Percentiles rank a stretch among this genome's conserved stretches.
These are phyloP conservation scores for Bryum argenteum DNA, from an alignment of 225 moss, liverwort and hornwort genomes.

Conservation along the genomic window DNA sequence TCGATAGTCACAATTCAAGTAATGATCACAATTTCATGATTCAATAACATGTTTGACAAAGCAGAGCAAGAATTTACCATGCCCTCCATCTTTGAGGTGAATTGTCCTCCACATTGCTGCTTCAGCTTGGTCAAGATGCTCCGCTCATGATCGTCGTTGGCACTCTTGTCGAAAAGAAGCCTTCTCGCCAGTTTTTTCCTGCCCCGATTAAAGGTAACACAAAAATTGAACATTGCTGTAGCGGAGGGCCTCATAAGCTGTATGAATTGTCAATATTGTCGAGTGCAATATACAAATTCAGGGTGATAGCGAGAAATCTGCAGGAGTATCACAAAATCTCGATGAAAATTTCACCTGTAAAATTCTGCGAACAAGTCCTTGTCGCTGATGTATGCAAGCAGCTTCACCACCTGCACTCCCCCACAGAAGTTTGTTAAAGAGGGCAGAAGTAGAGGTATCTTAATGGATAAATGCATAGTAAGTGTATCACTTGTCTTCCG, in stretches of 20 bases:
- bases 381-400: slow-evolving; percentile 90
- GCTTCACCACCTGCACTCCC: slow-evolving; percentile 77
- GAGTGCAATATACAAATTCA: too few species aligned
- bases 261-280: too few species aligned
- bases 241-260: too few species aligned
- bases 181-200: slow-evolving; percentile 90
- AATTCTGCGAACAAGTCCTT: slow-evolving; percentile 88
- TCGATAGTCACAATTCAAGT: background rate
- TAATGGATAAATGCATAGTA: too few species aligned
- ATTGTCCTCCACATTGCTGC: slow-evolving; percentile 91
- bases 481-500: background rate
- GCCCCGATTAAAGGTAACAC: slow-evolving; percentile 1
- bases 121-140: slow-evolving; percentile 89
- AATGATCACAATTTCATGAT: background rate
- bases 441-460: background rate
- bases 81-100: slow-evolving; percentile 94
- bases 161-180: slow-evolving; percentile 88
- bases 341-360: slow-evolving; percentile 63
- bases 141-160: slow-evolving; percentile 86
- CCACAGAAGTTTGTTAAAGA: background rate
- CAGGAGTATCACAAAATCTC: background rate
- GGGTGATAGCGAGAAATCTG: background rate
- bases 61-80: slow-evolving; percentile 54
- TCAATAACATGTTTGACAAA: background rate
- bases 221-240: background rate